phyloP scores from a whole-genome alignment of 495 filamentous ascomycete genomes.

The Xylaria sp. region DNA sequence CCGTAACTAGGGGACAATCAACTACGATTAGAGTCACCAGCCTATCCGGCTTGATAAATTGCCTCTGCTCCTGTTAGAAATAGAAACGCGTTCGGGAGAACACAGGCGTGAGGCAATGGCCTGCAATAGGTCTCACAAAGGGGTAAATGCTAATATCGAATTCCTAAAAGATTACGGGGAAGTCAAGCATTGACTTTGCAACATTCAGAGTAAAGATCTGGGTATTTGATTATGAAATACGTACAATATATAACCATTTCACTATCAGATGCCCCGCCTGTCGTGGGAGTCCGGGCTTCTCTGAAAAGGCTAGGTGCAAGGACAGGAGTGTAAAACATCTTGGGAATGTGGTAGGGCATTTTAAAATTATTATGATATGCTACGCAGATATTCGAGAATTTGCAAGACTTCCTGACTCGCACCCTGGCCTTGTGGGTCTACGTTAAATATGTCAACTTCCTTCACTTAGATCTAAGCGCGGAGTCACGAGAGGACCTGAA shows the following conservation, averaged over 20 bases:
- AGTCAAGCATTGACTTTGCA: background rate
- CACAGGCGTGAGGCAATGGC: background rate
- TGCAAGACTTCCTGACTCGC: background rate
- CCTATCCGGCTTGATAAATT: too few species aligned
- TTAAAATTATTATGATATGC: background rate
- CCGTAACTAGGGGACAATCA: too few species aligned
- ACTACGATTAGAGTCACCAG: too few species aligned
- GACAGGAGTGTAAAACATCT: background rate
- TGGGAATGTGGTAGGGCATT: background rate
- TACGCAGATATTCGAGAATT: background rate
- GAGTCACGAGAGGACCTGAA: background rate
- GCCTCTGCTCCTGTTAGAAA: too few species aligned
- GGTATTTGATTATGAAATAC: background rate
- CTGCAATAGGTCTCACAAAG: background rate
- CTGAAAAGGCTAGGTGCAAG: background rate
- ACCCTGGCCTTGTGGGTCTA: background rate
- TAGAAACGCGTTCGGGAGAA: too few species aligned
- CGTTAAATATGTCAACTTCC: background rate
- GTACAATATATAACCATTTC: background rate
- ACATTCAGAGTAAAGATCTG: background rate
- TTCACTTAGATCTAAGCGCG: background rate
- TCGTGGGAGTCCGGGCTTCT: background rate
- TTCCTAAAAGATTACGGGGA: background rate
- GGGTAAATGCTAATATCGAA: background rate
- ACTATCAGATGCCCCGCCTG: background rate